phyloP scores from a whole-genome alignment of 2,329 filamentous ascomycete genomes.

The Pseudopithomyces maydicus region DNA sequence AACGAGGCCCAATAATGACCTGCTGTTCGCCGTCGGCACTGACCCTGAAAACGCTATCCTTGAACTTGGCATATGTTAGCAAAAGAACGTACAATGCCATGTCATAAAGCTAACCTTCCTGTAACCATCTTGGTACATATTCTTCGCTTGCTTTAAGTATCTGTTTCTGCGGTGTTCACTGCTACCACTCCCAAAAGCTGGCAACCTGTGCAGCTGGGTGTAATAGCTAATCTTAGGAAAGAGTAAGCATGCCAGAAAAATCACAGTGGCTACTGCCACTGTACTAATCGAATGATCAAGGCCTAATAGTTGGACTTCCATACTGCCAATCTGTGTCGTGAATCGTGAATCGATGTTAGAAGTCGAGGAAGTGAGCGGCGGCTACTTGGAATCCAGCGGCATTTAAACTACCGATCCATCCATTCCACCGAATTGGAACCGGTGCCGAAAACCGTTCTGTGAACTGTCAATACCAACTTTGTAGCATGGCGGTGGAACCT shows the following conservation, averaged over 20 bases:
- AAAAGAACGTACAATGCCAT: no score
- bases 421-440: no score
- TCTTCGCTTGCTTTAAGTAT: slow-evolving; percentile 27
- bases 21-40: slow-evolving; percentile 25
- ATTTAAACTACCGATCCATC: no score
- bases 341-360: neutral
- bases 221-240: slow-evolving; percentile 27
- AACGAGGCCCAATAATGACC: slow-evolving; percentile 32
- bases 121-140: slow-evolving; percentile 36
- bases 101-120: slow-evolving; percentile 21
- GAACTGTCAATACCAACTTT: no score
- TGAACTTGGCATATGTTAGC: slow-evolving; percentile 31
- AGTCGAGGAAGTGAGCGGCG: neutral
- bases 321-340: neutral
- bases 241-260: slow-evolving; percentile 28
- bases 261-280: slow-evolving; percentile 20
- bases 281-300: slow-evolving; percentile 2
- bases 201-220: slow-evolving; percentile 31
- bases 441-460: no score
- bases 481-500: neutral
- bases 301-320: slow-evolving; percentile 5
- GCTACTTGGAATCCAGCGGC: no score
- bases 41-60: slow-evolving; percentile 30
- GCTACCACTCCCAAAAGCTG: slow-evolving; percentile 16
- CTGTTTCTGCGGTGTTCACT: slow-evolving; percentile 28